Evolutionary conservation across 108 stramenopile species (phyloP).

Genomic region (Cyclotella cryptica): DNA sequence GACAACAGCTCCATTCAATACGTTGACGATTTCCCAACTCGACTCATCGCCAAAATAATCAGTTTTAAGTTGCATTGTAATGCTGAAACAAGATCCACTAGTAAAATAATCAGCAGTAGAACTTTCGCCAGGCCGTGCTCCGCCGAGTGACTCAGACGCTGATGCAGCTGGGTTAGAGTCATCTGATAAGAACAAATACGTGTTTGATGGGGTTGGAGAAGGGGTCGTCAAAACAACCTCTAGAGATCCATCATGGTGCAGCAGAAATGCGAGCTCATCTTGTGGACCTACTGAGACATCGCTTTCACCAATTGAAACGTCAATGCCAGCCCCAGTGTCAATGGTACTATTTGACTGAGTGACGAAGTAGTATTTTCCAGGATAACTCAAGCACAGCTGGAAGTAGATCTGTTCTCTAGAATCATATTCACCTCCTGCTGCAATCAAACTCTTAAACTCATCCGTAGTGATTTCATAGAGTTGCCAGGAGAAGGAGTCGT

Average conservation of each 20-base stretch:
- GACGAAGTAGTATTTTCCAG: conserved; percentile 7
- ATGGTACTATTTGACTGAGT: neutral
- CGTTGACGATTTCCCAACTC: conserved; percentile 11
- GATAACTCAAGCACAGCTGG: conserved; percentile 16
- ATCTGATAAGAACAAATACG: neutral
- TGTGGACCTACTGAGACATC: neutral
- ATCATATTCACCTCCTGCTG: conserved; percentile 14
- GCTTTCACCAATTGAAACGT: neutral
- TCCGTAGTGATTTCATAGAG: neutral
- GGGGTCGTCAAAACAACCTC: neutral
- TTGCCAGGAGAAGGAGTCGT: conserved; percentile 1
- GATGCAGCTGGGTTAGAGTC: neutral
- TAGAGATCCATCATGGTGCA: neutral
- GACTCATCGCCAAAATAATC: conserved; percentile 10
- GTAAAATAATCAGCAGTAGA: neutral
- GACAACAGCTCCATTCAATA: neutral
- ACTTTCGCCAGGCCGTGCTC: neutral
- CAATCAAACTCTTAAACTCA: conserved; percentile 4
- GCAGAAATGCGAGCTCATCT: neutral
- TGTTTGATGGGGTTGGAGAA: neutral
- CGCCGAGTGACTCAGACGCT: neutral
- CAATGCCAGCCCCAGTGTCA: conserved; percentile 6
- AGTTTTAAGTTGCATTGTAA: conserved; percentile 5
- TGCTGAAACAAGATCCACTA: neutral
- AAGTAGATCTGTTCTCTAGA: neutral